These are phyloP conservation scores for Debaryomyces sp. DNA, from an alignment of 1,139 yeast genomes.

Conservation along the genomic window DNA sequence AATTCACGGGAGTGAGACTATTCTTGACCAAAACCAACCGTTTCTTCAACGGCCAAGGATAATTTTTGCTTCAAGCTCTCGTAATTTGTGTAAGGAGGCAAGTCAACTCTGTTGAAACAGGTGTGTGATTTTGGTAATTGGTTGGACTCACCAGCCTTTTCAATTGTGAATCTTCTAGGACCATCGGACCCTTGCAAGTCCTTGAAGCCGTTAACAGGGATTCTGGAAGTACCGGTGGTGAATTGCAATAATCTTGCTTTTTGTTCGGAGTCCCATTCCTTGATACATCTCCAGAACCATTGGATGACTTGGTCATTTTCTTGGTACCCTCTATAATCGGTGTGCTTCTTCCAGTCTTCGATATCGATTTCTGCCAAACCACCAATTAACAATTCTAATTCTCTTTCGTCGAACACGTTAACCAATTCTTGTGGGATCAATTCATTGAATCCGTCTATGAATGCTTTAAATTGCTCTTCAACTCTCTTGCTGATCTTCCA, in stretches of 20 bases:
- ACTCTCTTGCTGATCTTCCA: constrained; percentile 95
- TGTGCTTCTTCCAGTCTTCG: constrained; percentile 98
- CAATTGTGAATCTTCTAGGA: constrained; percentile 97
- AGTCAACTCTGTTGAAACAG: constrained; percentile 90
- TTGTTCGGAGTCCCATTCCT: constrained; percentile 95
- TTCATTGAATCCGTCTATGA: constrained; percentile 96
- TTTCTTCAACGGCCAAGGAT: constrained; percentile 88
- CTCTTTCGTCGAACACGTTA: constrained; percentile 96
- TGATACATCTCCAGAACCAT: constrained; percentile 97
- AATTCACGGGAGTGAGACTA: constrained; percentile 25
- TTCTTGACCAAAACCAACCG: constrained; percentile 97
- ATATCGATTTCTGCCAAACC: constrained; percentile 98
- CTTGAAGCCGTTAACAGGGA: constrained; percentile 98
- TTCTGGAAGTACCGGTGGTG: constrained; percentile 98
- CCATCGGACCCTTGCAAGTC: constrained; percentile 99
- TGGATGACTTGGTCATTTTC: constrained; percentile 95
- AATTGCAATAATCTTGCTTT: constrained; percentile 93
- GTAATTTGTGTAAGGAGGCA: constrained; percentile 79
- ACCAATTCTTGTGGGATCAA: constrained; percentile 95
- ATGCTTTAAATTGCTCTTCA: constrained; percentile 94
- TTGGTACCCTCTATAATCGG: constrained; percentile 97
- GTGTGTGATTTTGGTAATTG: constrained; percentile 97
- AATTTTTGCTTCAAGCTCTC: constrained; percentile 79
- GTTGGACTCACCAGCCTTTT: constrained; percentile 92
- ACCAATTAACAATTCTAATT: constrained; percentile 92